Base-by-base conservation (phyloP, 352 stramenopile genomes). In the Pythium pyrilobum region DNA sequence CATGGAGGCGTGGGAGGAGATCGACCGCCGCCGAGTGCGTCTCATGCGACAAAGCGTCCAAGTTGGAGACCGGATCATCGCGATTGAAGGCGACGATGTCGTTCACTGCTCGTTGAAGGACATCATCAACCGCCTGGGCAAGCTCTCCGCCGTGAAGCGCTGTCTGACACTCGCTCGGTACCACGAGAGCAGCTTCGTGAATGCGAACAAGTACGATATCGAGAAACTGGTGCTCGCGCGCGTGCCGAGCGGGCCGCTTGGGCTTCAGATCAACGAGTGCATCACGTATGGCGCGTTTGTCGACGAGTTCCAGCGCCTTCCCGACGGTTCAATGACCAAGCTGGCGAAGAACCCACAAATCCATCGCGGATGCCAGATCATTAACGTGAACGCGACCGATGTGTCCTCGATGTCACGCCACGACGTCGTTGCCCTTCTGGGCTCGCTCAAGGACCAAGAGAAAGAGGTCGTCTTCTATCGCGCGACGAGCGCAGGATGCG, bases 381-480 rank as follows among this genome's bases (percentile, higher is more conserved):
- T 87, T 34, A 58, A 64, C 37, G 67, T 87, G 20, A 85, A 87
- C 48, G 68, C 62, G n/a, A 38, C 43, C 4, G 72, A 84, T 24
- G 71, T 84, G 8, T 80, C 77, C 5, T 46, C n/a, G 3, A 49
- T 42, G 5, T 31, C 66, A 3, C 68, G 74, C 7, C 63, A 85
- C 40, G 56, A 67, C 9, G 68, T 82, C 4, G 52, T 70, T n/a
- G 50, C 64, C 0, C 10, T 75, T 31, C 57, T 87, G 5, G 46
- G 54, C 18, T 48, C 31, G 1, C 37, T 81, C 23, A 69, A 62
- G 52, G 66, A 85, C 16, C 55, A 75, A 34, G 67, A 79, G 20
- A 87, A 87, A 56, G 58, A 81, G 10, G 58, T 87, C 16, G 52
- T 84, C 24, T 45, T 85, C n/a, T 84, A 85, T 39, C 65, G 71